Evolutionary conservation across 306 rosid genomes (phyloP), one percentile per base, ranked within the genome.

Genomic region (Begonia fuchsioides): DNA sequence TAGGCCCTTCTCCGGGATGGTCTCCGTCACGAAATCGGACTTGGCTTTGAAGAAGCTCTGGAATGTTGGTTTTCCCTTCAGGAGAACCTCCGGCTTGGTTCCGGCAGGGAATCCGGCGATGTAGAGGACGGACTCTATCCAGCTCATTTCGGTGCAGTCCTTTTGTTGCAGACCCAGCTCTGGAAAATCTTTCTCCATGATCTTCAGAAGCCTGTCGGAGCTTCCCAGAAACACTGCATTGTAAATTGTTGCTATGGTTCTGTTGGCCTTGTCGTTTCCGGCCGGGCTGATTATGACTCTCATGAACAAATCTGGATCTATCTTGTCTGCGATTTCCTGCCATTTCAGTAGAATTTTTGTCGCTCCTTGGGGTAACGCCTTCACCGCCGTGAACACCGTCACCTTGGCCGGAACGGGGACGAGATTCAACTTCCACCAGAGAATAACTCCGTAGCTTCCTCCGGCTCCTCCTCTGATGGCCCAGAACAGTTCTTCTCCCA

Each of bases 401-500:
- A 83, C 88, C 0, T 62, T 72, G 58, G 44, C 19, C 1, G 94
- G 96, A 18, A 88, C 93, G 9, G 79, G 75, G 18, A 80, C 94
- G 0, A 88, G 76, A 26, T 72, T 88, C 16, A 88, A 70, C 68
- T 83, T 81, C 96, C 94, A 88, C 88, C 83, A 72, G 1, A 88
- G 81, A 38, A 88, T 65, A 38, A 88, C 17, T 8, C 96, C 93
- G 51, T 83, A 83, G 58, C 96, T 88, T 49, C 61, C 93, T 32
- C 94, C 94, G 32, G 86, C 96, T 2, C 88, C 88, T n/a, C 96
- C 96, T 72, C 88, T 61, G 20, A 88, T 80, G 0, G 88, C 96
- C 93, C 93, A 88, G 61, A 88, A 88, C 3, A 80, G 19, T 15
- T 83, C 94, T 39, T 88, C 93, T 44, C 96, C 94, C 96, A 88